Percentiles rank a stretch among this genome's conserved stretches.
Conservation (phyloP, 768 basidiomycete species). For the Panellus pusillus region DNA sequence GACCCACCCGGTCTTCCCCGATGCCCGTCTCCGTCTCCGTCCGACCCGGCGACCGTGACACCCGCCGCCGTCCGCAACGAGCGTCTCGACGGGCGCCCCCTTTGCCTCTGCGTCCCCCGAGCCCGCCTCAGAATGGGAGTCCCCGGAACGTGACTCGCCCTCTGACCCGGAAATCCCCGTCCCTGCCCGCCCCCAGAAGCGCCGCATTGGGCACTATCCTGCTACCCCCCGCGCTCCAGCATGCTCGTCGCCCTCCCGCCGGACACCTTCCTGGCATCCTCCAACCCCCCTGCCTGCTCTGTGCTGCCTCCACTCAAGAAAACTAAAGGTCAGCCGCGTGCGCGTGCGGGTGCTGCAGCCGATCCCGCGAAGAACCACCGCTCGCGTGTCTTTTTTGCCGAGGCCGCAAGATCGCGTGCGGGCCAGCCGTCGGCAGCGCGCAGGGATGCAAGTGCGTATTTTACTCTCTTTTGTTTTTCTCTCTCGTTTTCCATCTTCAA, state of each 20-base stretch:
- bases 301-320: not conserved
- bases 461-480: not conserved
- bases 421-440: slow-evolving; percentile 44
- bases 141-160: too few species aligned
- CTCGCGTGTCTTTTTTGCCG: slow-evolving; percentile 67
- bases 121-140: too few species aligned
- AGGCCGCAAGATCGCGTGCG: slow-evolving; percentile 69
- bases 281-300: not conserved
- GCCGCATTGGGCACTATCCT: not conserved
- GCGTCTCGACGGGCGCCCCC: too few species aligned
- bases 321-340: not conserved
- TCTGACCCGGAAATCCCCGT: not conserved
- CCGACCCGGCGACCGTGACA: too few species aligned
- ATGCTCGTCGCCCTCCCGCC: not conserved
- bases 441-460: slow-evolving; percentile 67
- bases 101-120: too few species aligned
- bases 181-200: not conserved
- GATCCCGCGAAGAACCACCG: slow-evolving; percentile 46
- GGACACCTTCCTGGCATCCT: not conserved
- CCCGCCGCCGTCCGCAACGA: too few species aligned
- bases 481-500: too few species aligned
- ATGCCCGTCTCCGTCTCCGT: too few species aligned
- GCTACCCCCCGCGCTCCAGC: not conserved
- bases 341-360: not conserved
- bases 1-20: not conserved